Conservation (phyloP, 352 stramenopile species). For the Pythium coloratum region DNA sequence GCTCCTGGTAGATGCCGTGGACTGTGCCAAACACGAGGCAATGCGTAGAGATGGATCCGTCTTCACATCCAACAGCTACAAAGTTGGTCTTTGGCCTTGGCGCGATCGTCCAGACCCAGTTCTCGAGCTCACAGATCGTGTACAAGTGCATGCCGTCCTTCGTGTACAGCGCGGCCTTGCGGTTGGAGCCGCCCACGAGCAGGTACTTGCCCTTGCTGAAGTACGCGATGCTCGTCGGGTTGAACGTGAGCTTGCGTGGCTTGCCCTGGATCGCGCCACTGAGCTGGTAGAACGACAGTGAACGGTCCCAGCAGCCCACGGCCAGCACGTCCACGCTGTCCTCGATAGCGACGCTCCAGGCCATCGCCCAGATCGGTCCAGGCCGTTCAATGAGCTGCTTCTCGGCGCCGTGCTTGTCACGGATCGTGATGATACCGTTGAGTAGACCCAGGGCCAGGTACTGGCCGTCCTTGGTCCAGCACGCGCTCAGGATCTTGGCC, state of each 20-base stretch:
- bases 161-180: slow-evolving; percentile 88
- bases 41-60: slow-evolving; percentile 82
- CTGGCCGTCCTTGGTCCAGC: slow-evolving; percentile 92
- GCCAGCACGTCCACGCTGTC: slow-evolving; percentile 87
- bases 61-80: slow-evolving; percentile 85
- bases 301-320: slow-evolving; percentile 94
- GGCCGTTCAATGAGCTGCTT: slow-evolving; percentile 89
- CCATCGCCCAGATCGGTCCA: slow-evolving; percentile 85
- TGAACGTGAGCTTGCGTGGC: slow-evolving; percentile 90
- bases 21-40: slow-evolving; percentile 91
- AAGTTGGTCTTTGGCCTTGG: slow-evolving; percentile 84
- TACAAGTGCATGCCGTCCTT: slow-evolving; percentile 82
- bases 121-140: slow-evolving; percentile 83
- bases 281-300: slow-evolving; percentile 91
- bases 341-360: slow-evolving; percentile 80
- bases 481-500: slow-evolving; percentile 90
- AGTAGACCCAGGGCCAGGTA: slow-evolving; percentile 91
- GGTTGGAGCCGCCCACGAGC: slow-evolving; percentile 86
- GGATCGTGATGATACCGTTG: slow-evolving; percentile 90
- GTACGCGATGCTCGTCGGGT: slow-evolving; percentile 89
- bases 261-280: slow-evolving; percentile 85
- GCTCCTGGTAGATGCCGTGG: slow-evolving; percentile 92
- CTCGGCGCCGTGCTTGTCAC: slow-evolving; percentile 90
- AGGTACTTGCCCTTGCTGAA: slow-evolving; percentile 92
- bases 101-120: slow-evolving; percentile 91